Percentiles rank a stretch among this genome's conserved stretches.
phyloP scores from a whole-genome alignment of 257 asterid species.

The Nicotiana obtusifolia region DNA sequence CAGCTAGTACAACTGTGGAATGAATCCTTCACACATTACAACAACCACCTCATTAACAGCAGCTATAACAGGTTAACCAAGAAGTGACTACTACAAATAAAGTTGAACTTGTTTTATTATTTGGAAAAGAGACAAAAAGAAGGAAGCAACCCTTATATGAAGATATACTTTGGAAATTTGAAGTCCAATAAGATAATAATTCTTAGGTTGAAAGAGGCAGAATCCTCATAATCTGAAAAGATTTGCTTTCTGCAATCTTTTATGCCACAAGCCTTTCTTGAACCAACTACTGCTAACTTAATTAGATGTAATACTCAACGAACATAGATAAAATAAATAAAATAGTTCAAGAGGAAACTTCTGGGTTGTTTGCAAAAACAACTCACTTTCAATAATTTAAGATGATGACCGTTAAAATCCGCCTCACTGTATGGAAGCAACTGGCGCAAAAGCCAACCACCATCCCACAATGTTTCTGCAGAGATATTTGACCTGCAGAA shows the following conservation, averaged over 20 bases:
- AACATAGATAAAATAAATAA: background rate
- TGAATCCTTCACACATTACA: constrained; percentile 47
- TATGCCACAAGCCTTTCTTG: background rate
- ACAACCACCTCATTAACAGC: background rate
- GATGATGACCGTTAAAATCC: constrained; percentile 68
- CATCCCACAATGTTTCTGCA: constrained; percentile 96
- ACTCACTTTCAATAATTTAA: constrained; percentile 65
- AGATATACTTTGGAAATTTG: background rate
- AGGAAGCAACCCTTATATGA: background rate
- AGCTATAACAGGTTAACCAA: constrained; percentile 4
- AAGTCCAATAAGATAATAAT: background rate
- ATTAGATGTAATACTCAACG: constrained; percentile 2
- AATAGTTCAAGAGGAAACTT: background rate
- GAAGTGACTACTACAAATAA: constrained; percentile 5
- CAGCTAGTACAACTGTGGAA: constrained; percentile 40
- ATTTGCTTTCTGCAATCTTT: background rate
- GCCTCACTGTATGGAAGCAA: constrained; percentile 82
- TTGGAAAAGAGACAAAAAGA: background rate
- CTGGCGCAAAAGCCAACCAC: constrained; percentile 99
- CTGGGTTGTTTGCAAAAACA: constrained; percentile 12
- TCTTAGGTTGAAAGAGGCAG: background rate
- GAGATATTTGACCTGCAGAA: constrained; percentile 85
- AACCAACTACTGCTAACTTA: background rate
- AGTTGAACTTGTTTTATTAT: background rate
- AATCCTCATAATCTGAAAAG: background rate